Conservation (phyloP, 2,329 filamentous ascomycete genomes). For the Botryosphaeria dothidea region DNA sequence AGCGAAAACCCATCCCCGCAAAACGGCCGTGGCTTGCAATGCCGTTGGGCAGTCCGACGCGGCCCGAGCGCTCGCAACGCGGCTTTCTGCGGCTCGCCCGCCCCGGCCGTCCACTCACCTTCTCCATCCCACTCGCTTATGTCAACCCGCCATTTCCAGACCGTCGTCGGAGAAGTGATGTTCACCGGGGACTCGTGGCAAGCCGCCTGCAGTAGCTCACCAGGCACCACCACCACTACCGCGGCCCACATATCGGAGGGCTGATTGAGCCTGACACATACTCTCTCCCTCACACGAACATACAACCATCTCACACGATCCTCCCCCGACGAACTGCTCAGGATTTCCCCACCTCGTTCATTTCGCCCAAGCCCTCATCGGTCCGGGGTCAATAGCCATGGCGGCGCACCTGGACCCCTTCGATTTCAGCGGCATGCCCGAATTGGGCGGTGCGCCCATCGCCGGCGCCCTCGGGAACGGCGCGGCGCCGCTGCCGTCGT, state of each 20-base stretch:
- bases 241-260: not conserved
- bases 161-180: not conserved
- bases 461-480: not conserved
- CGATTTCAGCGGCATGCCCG: constrained; percentile 3
- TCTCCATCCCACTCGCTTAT: not conserved
- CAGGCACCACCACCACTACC: not conserved
- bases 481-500: not conserved
- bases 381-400: not conserved
- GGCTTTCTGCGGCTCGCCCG: not conserved
- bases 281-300: no score
- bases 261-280: not conserved
- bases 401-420: not conserved
- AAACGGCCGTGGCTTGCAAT: no score
- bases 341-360: no score
- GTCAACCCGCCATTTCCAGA: constrained; percentile 4
- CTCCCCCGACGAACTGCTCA: no score
- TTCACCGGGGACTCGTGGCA: not conserved
- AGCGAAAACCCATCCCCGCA: not conserved
- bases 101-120: not conserved
- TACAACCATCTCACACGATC: no score
- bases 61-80: not conserved
- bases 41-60: not conserved
- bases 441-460: not conserved
- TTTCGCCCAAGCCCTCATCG: no score
- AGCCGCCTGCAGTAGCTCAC: not conserved